Conservation (phyloP, 192 early-diverging fungal genomes). For the Umbelopsis sp. region DNA sequence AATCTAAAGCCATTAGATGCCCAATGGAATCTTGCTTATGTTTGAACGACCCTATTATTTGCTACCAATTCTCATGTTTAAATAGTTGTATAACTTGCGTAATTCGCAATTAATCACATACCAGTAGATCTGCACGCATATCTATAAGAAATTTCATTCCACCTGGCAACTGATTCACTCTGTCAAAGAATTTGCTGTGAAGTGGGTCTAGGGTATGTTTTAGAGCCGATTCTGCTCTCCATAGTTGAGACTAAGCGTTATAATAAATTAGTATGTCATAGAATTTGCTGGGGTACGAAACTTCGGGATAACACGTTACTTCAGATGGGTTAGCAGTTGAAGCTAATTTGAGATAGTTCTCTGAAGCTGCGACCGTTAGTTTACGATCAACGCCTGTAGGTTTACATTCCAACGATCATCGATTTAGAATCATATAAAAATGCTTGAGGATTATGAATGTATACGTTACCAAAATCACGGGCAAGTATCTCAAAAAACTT, state of each 20-base stretch:
- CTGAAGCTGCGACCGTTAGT: slow-evolving; percentile 31
- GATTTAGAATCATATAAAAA: background rate
- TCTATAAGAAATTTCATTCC: slow-evolving; percentile 82
- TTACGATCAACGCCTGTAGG: slow-evolving; percentile 44
- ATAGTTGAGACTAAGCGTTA: slow-evolving; percentile 3
- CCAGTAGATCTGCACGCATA: slow-evolving; percentile 76
- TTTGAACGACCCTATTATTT: slow-evolving; percentile 6
- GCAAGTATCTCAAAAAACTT: slow-evolving; percentile 53
- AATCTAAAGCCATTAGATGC: slow-evolving; percentile 59
- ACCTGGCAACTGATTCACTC: slow-evolving; percentile 72
- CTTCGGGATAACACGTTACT: background rate
- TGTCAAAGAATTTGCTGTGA: slow-evolving; percentile 76
- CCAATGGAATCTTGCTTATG: slow-evolving; percentile 42
- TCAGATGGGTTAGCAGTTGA: slow-evolving; percentile 27
- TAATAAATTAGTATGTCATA: background rate
- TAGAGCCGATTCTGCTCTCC: slow-evolving; percentile 56
- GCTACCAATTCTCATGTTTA: background rate
- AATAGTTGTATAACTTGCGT: too few relatives aligned
- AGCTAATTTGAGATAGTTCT: slow-evolving; percentile 26
- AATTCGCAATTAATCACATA: too few relatives aligned
- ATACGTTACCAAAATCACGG: slow-evolving; percentile 40
- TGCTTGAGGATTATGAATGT: background rate
- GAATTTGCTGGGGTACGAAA: background rate
- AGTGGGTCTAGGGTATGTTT: slow-evolving; percentile 67
- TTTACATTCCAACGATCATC: background rate